phyloP scores from a whole-genome alignment of 495 filamentous ascomycete species.

The Tuber umbilicatum region DNA sequence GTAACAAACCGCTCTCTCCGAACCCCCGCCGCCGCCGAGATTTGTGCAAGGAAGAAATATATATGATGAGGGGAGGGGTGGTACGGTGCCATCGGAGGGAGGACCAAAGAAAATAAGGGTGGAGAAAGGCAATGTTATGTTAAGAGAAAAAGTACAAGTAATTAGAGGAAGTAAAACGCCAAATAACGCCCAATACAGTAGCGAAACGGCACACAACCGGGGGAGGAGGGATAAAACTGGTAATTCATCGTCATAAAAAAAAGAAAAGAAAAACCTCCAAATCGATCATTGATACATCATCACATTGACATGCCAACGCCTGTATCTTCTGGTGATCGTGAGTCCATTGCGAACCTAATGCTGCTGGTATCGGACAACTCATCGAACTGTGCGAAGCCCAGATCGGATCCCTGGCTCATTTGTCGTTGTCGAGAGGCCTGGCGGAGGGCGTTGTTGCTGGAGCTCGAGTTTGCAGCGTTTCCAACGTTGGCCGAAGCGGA shows the following conservation, averaged over 20 bases:
- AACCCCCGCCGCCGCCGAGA: not conserved
- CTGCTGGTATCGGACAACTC: not conserved
- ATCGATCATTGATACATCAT: not conserved
- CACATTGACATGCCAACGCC: not conserved
- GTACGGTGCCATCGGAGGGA: not conserved
- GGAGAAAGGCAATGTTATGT: not conserved
- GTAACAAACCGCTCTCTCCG: not conserved
- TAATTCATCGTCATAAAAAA: not conserved
- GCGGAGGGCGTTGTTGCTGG: not conserved
- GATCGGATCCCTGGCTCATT: conserved; percentile 1
- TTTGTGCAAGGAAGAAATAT: not conserved
- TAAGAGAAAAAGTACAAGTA: conserved; percentile 22
- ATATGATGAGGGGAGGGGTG: not conserved
- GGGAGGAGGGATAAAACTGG: not conserved
- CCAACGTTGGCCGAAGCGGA: conserved; percentile 10
- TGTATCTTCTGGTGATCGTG: not conserved
- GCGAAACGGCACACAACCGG: conserved; percentile 20
- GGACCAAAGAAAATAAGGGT: conserved; percentile 1
- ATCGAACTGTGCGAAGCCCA: not conserved
- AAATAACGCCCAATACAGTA: conserved; percentile 38
- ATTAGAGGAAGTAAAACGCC: conserved; percentile 23
- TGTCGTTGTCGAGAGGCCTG: not conserved
- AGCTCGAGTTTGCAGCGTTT: conserved; percentile 12
- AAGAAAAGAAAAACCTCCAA: not conserved
- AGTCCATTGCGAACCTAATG: not conserved